These are phyloP conservation scores for Xanthoconium purpureum DNA, from an alignment of 768 basidiomycete species.

Conservation along the genomic window DNA sequence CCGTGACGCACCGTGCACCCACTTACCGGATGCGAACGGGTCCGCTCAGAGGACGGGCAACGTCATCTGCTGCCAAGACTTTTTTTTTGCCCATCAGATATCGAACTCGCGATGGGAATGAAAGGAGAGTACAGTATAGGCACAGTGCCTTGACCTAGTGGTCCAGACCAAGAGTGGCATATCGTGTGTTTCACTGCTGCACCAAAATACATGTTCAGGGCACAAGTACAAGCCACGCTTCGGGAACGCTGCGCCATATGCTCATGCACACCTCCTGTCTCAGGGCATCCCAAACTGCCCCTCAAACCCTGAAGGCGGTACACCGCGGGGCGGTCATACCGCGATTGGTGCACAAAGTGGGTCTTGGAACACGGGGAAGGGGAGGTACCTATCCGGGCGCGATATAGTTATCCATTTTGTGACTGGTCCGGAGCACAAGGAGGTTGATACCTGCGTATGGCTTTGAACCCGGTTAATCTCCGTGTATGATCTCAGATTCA, in stretches of 20 bases:
- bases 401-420: not conserved
- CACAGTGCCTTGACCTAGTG: no score
- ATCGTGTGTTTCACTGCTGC: no score
- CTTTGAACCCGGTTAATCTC: slow-evolving; percentile 17
- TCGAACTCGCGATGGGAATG: not conserved
- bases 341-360: not conserved
- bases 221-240: not conserved
- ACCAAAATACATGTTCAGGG: not conserved
- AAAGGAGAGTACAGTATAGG: no score
- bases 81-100: not conserved
- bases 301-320: not conserved
- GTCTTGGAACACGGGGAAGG: not conserved
- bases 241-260: not conserved
- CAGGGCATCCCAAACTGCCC: not conserved
- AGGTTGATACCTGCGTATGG: not conserved
- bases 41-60: no score
- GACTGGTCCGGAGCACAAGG: slow-evolving; percentile 14
- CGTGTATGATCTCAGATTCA: slow-evolving; percentile 26
- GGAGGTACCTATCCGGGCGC: not conserved
- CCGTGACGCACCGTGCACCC: no score
- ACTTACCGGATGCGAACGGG: no score
- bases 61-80: no score
- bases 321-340: not conserved
- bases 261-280: not conserved
- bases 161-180: no score